Conservation (phyloP, 352 stramenopile genomes). For the Saprolegnia diclina region DNA sequence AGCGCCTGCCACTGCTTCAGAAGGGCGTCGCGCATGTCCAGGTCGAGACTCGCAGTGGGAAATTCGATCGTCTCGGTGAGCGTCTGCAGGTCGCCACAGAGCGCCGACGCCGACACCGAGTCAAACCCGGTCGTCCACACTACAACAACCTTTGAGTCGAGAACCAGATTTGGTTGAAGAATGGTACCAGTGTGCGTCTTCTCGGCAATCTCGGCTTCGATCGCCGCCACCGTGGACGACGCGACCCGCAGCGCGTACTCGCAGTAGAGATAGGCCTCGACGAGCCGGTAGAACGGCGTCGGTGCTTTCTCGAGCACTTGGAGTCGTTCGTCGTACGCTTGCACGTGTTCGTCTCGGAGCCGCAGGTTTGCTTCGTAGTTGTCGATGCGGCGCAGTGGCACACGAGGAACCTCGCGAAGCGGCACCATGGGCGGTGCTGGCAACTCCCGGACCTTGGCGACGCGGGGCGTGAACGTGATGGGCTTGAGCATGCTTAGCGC, state of each 20-base stretch:
- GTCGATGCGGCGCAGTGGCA: conserved; percentile 16
- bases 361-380: conserved; percentile 15
- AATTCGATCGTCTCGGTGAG: conserved; percentile 18
- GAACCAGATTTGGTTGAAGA: neutral
- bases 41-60: conserved; percentile 17
- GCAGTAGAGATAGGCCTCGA: conserved; percentile 25
- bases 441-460: neutral
- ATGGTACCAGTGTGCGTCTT: conserved; percentile 1
- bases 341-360: conserved; percentile 13
- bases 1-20: conserved; percentile 52
- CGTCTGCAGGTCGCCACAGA: conserved; percentile 24
- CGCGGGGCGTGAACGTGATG: conserved; percentile 13
- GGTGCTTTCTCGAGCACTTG: conserved; percentile 9
- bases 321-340: conserved; percentile 1
- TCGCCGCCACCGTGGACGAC: neutral
- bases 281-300: conserved; percentile 20
- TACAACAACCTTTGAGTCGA: neutral
- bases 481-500: conserved; percentile 16
- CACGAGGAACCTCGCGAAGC: conserved; percentile 18
- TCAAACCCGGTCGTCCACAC: conserved; percentile 25
- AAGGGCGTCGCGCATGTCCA: neutral
- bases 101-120: conserved; percentile 5
- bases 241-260: conserved; percentile 18
- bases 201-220: conserved; percentile 17
- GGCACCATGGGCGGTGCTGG: conserved; percentile 2